A percentile compares a stretch with the other conserved stretches of the same genome.
phyloP scores from a whole-genome alignment of 495 filamentous ascomycete genomes.

The Xylaria telfairii region DNA sequence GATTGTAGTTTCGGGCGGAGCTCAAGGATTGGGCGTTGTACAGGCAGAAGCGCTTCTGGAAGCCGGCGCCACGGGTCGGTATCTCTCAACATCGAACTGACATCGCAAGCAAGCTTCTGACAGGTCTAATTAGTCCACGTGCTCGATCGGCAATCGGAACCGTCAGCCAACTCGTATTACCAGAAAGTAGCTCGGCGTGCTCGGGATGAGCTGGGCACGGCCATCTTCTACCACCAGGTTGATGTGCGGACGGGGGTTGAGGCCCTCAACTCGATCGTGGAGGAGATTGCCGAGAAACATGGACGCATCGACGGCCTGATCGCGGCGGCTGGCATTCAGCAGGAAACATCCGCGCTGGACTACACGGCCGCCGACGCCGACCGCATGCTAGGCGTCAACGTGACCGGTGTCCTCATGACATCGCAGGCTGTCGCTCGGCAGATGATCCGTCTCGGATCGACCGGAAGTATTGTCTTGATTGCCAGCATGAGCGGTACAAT shows the following conservation, averaged over 20 bases:
- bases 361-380: slow-evolving; percentile 68
- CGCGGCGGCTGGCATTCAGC: slow-evolving; percentile 81
- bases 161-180: slow-evolving; percentile 55
- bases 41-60: slow-evolving; percentile 83
- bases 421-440: slow-evolving; percentile 77
- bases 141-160: slow-evolving; percentile 57
- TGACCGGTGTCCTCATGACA: slow-evolving; percentile 78
- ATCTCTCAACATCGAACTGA: not conserved
- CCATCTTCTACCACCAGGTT: slow-evolving; percentile 78
- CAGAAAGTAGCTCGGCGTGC: slow-evolving; percentile 68
- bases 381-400: slow-evolving; percentile 74
- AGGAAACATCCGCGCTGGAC: slow-evolving; percentile 72
- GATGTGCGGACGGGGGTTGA: slow-evolving; percentile 78
- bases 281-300: slow-evolving; percentile 71
- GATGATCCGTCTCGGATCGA: slow-evolving; percentile 66
- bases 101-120: slow-evolving; percentile 17
- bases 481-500: slow-evolving; percentile 82
- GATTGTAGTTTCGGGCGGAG: slow-evolving; percentile 78
- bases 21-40: slow-evolving; percentile 76
- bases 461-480: slow-evolving; percentile 74
- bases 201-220: slow-evolving; percentile 67
- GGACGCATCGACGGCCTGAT: slow-evolving; percentile 80
- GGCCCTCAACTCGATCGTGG: slow-evolving; percentile 68
- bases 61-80: slow-evolving; percentile 69
- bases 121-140: slow-evolving; percentile 56